phyloP scores from a whole-genome alignment of 441 rosid species.

The Biscutella laevigata region DNA sequence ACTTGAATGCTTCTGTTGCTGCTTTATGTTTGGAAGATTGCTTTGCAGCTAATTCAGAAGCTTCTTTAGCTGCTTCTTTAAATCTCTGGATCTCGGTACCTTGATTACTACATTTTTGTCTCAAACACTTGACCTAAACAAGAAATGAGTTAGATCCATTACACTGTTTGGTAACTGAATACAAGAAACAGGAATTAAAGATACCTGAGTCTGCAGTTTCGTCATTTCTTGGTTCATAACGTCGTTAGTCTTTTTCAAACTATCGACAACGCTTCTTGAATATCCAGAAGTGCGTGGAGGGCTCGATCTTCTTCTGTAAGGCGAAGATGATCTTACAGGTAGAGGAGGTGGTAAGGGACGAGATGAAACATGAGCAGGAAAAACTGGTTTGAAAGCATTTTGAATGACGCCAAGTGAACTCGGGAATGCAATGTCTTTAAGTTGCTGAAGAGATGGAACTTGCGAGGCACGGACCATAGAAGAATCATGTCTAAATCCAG shows the following conservation, averaged over 20 bases:
- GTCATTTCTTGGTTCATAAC: conserved; percentile 62
- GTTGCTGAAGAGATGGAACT: conserved; percentile 55
- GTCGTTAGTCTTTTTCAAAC: conserved; percentile 83
- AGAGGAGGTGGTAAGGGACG: too few relatives aligned
- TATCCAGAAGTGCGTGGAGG: conserved; percentile 62
- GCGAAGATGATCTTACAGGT: conserved; percentile 21
- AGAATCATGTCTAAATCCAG: conserved; percentile 42
- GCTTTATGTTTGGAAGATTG: conserved; percentile 44
- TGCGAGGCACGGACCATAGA: conserved; percentile 58
- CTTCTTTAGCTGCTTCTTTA: conserved; percentile 32
- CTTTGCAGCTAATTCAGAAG: conserved; percentile 35
- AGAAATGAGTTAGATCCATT: conserved; percentile 8
- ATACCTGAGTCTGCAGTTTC: conserved; percentile 67
- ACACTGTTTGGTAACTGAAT: neutral
- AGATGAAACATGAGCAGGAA: conserved; percentile 14
- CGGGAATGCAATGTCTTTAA: conserved; percentile 73
- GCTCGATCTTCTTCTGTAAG: conserved; percentile 53
- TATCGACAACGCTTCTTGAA: conserved; percentile 67
- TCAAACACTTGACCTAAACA: conserved; percentile 47
- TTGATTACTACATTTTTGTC: conserved; percentile 52
- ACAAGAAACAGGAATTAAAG: neutral
- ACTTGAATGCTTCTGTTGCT: conserved; percentile 45
- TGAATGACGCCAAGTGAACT: conserved; percentile 57
- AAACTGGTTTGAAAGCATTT: conserved; percentile 45
- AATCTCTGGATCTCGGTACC: conserved; percentile 47